Evolutionary conservation across 805 yeast genomes (phyloP), one percentile per base, ranked within the genome.

Genomic region (Pichia cephalocereana): DNA sequence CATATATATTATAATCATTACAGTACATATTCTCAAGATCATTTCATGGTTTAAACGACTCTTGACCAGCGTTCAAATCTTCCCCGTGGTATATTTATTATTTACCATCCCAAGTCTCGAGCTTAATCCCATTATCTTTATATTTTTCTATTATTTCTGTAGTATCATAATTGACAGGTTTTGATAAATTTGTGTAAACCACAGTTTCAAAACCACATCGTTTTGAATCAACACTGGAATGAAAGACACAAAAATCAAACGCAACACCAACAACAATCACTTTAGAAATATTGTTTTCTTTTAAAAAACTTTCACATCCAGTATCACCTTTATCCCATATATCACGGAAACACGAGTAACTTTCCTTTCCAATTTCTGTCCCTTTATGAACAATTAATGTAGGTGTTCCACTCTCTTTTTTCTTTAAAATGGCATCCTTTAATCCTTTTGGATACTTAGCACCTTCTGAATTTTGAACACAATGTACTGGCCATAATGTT

Each of bases 401-500:
- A 31, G 75, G 68, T 4, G 72, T 63, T 28, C 63, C 60, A 49
- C 68, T 67, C 40, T 71, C 41, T 6, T 48, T 38, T 37, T 55
- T 27, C 23, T 50, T 18, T 3, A 53, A 51, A 46, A 78, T 64
- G 1, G 55, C 57, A 2, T 59, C 56, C 38, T 67, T 63, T 46
- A 88, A 70, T 52, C 69, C 76, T 0, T 63, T 54, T 6, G 86
- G 85, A 34, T 85, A 70, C 37, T 74, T 70, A 0, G 90, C 74
- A 0, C 97, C 98, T 6, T 54, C 44, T 0, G 89, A 71, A 45
- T 73, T 71, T 58, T 86, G 90, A 15, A 90, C 77, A 63, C 97
- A 90, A 61, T 90, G 98, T 47, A 77, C 90, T 0, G 98, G 97
- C 97, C 97, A 90, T 4, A 88, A 70, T 0, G 74, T 71, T 53